Evolutionary conservation across 2,329 filamentous ascomycete species (phyloP).

Genomic region (Cercospora canescens): DNA sequence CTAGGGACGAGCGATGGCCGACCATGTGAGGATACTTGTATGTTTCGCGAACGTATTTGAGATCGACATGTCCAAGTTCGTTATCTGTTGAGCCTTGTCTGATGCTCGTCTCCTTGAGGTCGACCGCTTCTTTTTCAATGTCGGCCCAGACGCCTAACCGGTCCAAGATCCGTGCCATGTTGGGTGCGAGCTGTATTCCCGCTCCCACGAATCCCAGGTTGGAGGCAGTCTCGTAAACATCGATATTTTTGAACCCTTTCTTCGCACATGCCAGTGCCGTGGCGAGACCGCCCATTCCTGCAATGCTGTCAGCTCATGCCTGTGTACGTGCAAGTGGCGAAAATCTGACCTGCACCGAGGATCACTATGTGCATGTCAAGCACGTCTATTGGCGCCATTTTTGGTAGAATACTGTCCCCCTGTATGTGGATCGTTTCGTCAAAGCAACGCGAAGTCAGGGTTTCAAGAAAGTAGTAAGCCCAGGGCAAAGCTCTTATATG

Average conservation of each 20-base stretch:
- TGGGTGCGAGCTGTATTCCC: slow-evolving; percentile 81
- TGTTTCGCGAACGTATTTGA: slow-evolving; percentile 64
- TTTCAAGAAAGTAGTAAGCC: neutral
- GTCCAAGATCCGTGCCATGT: slow-evolving; percentile 76
- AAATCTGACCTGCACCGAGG: slow-evolving; percentile 35
- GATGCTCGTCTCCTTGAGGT: slow-evolving; percentile 71
- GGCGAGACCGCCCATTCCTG: slow-evolving; percentile 78
- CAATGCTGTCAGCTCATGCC: neutral
- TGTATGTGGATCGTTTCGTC: neutral
- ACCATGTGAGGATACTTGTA: slow-evolving; percentile 80
- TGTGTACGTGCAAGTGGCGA: neutral
- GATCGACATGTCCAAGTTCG: slow-evolving; percentile 70
- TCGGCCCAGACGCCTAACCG: slow-evolving; percentile 69
- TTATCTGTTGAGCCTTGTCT: slow-evolving; percentile 67
- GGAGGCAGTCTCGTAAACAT: slow-evolving; percentile 72
- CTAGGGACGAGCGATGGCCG: slow-evolving; percentile 72
- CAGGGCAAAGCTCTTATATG: neutral
- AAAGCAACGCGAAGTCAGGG: neutral
- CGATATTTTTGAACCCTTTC: slow-evolving; percentile 71
- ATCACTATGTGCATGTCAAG: slow-evolving; percentile 37
- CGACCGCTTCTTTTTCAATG: slow-evolving; percentile 70
- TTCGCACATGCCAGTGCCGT: slow-evolving; percentile 72
- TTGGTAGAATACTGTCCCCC: neutral
- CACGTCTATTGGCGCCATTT: slow-evolving; percentile 35
- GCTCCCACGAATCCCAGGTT: slow-evolving; percentile 79